Base-by-base conservation (phyloP, 2,329 filamentous ascomycete genomes). In the Zymoseptoria crescenta region DNA sequence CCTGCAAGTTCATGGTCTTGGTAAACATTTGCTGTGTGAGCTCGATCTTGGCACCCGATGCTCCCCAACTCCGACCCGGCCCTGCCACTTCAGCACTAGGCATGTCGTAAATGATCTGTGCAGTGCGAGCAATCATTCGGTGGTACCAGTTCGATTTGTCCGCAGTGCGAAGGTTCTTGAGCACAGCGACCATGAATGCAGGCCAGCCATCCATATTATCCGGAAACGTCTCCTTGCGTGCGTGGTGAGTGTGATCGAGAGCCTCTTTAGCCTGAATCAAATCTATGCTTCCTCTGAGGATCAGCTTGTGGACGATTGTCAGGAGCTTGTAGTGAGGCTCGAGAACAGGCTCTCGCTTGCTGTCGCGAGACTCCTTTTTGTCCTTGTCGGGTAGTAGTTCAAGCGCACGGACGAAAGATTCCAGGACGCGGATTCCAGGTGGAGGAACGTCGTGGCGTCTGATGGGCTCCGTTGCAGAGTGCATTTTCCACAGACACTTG, bases 121-220 rank as follows among this genome's bases (percentile, higher is more conserved):
- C 85, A 62, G 83, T 86, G 24, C 91, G 85, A 69, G 87, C 86
- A 56, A 91, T 89, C 76, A 96, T 91, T 20, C 92, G 87, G 72
- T 96, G 92, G 70, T 96, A 92, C 92, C 92, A 96, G 68, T 94
- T 93, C 0, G 89, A 88, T 77, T 96, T 95, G 74, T 96, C 92
- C 61, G 91, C 91, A 41, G 75, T 75, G 57, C 83, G 81, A 56
- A 87, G 73, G 30, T 77, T 78, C 66, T 81, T 83, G 54, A 87
- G 72, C 0, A 86, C 83, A 80, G 74, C 84, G 13, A 87, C 73
- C 50, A 87, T 82, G 66, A 89, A 89, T 1, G 76, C 68, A 53
- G 84, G 81, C 76, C 82, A 86, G 8, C 80, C 74, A 62, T 80
- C 74, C 41, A 71, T 78, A 54, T 71, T 80, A 69, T 72, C 80